These are phyloP conservation scores for Dunaliella primolecta DNA, from an alignment of 139 green algal species.

Conservation along the genomic window DNA sequence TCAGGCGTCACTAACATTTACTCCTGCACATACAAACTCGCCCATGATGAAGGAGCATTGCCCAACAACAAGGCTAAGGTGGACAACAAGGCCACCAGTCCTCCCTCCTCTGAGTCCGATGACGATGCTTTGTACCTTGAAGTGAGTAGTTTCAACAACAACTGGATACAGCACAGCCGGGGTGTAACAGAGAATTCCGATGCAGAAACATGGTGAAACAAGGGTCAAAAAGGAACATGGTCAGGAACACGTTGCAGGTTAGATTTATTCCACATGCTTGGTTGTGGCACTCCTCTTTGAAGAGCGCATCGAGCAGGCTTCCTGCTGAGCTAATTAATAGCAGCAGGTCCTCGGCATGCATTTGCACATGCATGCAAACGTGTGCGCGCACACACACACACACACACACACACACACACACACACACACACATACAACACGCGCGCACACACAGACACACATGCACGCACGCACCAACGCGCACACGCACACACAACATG, in stretches of 20 bases:
- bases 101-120: neutral
- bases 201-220: no score
- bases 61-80: neutral
- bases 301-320: no score
- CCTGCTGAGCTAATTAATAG: no score
- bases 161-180: no score
- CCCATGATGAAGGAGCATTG: neutral
- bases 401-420: neutral
- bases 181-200: no score
- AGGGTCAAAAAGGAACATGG: no score
- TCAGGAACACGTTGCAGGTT: no score
- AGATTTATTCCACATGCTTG: no score
- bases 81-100: neutral
- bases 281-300: no score
- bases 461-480: neutral
- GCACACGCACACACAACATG: neutral
- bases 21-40: neutral
- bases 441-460: neutral
- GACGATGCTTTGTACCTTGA: neutral
- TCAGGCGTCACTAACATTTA: no score
- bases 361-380: neutral
- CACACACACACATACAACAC: neutral
- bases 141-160: no score
- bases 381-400: neutral
- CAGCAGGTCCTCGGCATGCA: no score